Base-by-base conservation (phyloP, 306 rosid genomes). In the Pyrus pyrifolia region DNA sequence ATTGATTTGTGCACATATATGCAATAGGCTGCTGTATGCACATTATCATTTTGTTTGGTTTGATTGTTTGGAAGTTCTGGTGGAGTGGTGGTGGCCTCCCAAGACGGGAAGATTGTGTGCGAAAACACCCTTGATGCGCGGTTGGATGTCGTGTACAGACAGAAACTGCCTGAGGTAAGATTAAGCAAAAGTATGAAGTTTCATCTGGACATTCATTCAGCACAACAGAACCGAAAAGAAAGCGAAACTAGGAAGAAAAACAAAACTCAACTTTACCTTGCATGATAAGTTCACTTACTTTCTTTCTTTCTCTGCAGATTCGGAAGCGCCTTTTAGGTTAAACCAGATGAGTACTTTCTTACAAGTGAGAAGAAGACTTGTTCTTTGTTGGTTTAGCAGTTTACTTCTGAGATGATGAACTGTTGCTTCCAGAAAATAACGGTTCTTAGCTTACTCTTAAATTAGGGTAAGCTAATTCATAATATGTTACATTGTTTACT, bases 101-200 rank as follows among this genome's bases (percentile, higher is more conserved):
- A 81, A 72, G 92, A 90, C 72, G 96, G 96, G 60, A 90, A 86
- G 83, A 90, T 88, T 27, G 96, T 86, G 80, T 76, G 81, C 61
- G 92, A 88, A 75, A 90, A 85, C 85, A 90, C 91, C 40, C 92
- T 90, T 2, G 89, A 86, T 4, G 91, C 92, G 0, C 64, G 91
- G 4, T 75, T 90, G 53, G 91, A 88, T 61, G 89, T 88, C 23
- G 69, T 88, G 40, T 90, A 81, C 74, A 81, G 89, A 6, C 88
- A 85, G 75, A 88, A 90, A 63, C 77, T 90, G 9, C 96, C 96
- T 0, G 82, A 88, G 93, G 93, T 83, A 15, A 49, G 53, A 18
- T 5, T 5, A 49, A 6, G 11, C 9, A 30, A 12, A 12, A 13
- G 1, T 63, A 29, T 13, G 4, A 15, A 66, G 5, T 66, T 66